Evolutionary conservation across 139 green algal species (phyloP).

Genomic region (Gonium pectorale): DNA sequence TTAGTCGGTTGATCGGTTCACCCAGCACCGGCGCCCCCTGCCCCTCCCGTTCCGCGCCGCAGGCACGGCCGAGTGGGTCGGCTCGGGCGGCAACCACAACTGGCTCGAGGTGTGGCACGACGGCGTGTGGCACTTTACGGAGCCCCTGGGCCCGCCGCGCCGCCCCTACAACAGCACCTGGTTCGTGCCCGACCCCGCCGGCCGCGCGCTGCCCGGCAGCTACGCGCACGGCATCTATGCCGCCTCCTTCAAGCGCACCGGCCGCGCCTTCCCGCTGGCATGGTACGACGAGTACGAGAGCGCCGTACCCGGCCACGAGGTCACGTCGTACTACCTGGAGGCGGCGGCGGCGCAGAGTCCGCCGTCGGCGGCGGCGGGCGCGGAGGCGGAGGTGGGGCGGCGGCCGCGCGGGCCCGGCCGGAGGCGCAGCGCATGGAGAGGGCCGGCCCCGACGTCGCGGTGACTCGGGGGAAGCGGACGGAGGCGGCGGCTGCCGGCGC

Average conservation of each 20-base stretch:
- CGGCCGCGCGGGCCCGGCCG: too few relatives aligned
- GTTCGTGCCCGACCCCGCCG: constrained; percentile 62
- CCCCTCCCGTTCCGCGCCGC: not conserved
- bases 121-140: constrained; percentile 62
- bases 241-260: constrained; percentile 47
- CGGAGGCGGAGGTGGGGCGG: too few relatives aligned
- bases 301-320: constrained; percentile 3
- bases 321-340: constrained; percentile 22
- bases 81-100: constrained; percentile 12
- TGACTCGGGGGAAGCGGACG: too few relatives aligned
- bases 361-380: too few relatives aligned
- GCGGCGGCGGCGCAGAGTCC: not conserved
- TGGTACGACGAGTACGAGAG: constrained; percentile 39
- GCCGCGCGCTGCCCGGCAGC: constrained; percentile 19
- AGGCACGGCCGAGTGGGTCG: constrained; percentile 7
- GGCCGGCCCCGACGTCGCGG: too few relatives aligned
- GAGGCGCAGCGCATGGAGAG: too few relatives aligned
- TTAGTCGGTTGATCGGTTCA: too few relatives aligned
- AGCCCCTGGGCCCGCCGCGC: constrained; percentile 18
- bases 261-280: constrained; percentile 49
- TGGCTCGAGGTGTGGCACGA: constrained; percentile 55
- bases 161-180: constrained; percentile 52
- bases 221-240: constrained; percentile 53
- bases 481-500: too few relatives aligned
- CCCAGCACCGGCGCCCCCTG: not conserved